phyloP scores from a whole-genome alignment of 2,329 filamentous ascomycete genomes.

The Pezicula radicicola region DNA sequence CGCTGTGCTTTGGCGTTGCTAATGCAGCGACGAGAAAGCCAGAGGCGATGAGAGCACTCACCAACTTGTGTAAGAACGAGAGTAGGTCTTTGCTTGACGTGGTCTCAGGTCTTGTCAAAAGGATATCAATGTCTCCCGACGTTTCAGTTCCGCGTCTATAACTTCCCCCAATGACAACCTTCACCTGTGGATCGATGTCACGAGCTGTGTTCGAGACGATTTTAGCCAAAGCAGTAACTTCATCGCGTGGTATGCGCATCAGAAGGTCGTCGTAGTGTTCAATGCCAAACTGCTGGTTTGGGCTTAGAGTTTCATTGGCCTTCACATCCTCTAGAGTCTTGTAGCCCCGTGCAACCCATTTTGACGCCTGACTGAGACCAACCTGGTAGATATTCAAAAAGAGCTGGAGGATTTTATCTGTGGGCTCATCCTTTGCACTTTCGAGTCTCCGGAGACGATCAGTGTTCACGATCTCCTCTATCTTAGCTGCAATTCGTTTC shows the following conservation, averaged over 20 bases:
- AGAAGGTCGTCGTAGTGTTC: conserved; percentile 79
- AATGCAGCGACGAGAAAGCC: conserved; percentile 71
- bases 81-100: conserved; percentile 51
- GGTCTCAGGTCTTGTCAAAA: conserved; percentile 70
- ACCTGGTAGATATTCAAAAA: conserved; percentile 82
- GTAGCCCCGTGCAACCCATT: conserved; percentile 75
- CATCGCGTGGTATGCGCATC: conserved; percentile 70
- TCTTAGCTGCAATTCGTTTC: conserved; percentile 71
- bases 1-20: conserved; percentile 52
- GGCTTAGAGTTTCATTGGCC: conserved; percentile 58
- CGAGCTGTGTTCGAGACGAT: conserved; percentile 59
- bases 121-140: conserved; percentile 81
- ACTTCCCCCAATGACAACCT: conserved; percentile 77
- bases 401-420: conserved; percentile 59
- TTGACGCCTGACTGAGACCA: conserved; percentile 65
- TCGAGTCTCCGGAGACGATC: conserved; percentile 70
- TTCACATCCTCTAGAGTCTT: conserved; percentile 71
- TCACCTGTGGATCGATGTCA: conserved; percentile 58
- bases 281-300: conserved; percentile 72
- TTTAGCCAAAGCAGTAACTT: conserved; percentile 68
- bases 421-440: conserved; percentile 62
- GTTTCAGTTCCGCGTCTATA: conserved; percentile 75
- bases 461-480: conserved; percentile 83
- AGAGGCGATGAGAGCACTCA: conserved; percentile 55
- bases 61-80: conserved; percentile 59